Base-by-base conservation (phyloP, 2,329 filamentous ascomycete genomes). In the Xylariales sp. region DNA sequence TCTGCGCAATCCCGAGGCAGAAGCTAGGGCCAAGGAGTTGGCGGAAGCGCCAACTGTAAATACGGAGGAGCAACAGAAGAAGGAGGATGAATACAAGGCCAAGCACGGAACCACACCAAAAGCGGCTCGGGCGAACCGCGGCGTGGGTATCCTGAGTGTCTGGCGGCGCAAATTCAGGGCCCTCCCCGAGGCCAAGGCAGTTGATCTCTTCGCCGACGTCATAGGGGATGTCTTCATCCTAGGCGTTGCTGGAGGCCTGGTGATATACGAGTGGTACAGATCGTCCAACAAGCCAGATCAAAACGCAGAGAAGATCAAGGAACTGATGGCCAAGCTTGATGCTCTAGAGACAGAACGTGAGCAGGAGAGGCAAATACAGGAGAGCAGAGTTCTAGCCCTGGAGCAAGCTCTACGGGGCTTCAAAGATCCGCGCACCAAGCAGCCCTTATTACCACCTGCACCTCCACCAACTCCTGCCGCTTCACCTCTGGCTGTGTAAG, bases 141-240 rank as follows among this genome's bases (percentile, higher is more conserved):
- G 42, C 12, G 40, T 54, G 7, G 52, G 56, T 4, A 62, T 69
- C 32, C 66, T 66, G 30, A 82, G 70, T 47, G 62, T 83, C 10
- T 83, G 80, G 79, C 71, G 54, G 42, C 72, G 79, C 41, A 78
- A 75, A 51, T 83, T 83, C 52, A 65, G 79, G 36, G 59, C 78
- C 6, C 61, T 83, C n/a, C 77, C 79, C 8, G 79, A 83, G 52
- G 67, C 59, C 13, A 83, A 83, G 58, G 79, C 79, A 7, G 79
- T 83, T 10, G 78, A 83, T 50, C 60, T 83, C 6, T 83, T 83
- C 49, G 80, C 79, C 29, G 79, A 83, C 50, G 78, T 83, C 13
- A 62, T 78, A 34, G 79, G 79, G 28, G 79, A 83, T 46, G 62
- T 65, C 13, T 83, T 83, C 52, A 82, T 83, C 42, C 66, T 83